Base-by-base conservation (phyloP, 805 yeast species). In the Monosporozyma aerobia region DNA sequence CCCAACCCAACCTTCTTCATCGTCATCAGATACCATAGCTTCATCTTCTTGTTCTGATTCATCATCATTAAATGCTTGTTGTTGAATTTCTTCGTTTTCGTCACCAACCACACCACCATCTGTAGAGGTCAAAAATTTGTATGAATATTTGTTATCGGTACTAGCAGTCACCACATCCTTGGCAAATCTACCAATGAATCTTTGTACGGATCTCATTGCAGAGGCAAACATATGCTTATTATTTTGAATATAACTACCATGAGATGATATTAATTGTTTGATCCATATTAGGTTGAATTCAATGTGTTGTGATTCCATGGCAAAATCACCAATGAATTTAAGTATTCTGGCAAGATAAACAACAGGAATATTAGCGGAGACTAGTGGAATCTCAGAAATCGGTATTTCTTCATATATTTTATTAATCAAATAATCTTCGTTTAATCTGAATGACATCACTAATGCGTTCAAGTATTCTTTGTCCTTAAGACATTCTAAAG, bases 381-480 rank as follows among this genome's bases (percentile, higher is more conserved):
- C 78, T 49, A 94, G 68, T 35, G 77, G 73, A 40, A 92, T 79
- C 63, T 90, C 95, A 3, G 73, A 71, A n/a, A 78, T 63, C 1
- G 94, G 92, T 9, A 90, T 75, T 4, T 77, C 61, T 65, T 89
- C 96, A 65, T 82, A 87, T 0, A 87, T 86, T 55, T 76, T 76
- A 55, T 83, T 83, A 27, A 90, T 80, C 51, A 94, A 71, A 60
- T 83, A 79, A 10, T 69, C 71, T 64, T 94, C 99, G 64, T 94
- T 94, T 55, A 94, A 76, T 68, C 99, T 77, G 77, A 94, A 90
- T 0, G 97, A 81, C 97, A 94, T 90, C 13, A 90, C 87, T 53
- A 92, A 69, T 0, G 97, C 92, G 43, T 80, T 79, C 59, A 90
- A 72, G 66, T 81, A 88, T 43, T 76, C 71, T 52, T 72, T 73